phyloP scores from a whole-genome alignment of 2,329 filamentous ascomycete genomes.

The Paecilomyces niveus region DNA sequence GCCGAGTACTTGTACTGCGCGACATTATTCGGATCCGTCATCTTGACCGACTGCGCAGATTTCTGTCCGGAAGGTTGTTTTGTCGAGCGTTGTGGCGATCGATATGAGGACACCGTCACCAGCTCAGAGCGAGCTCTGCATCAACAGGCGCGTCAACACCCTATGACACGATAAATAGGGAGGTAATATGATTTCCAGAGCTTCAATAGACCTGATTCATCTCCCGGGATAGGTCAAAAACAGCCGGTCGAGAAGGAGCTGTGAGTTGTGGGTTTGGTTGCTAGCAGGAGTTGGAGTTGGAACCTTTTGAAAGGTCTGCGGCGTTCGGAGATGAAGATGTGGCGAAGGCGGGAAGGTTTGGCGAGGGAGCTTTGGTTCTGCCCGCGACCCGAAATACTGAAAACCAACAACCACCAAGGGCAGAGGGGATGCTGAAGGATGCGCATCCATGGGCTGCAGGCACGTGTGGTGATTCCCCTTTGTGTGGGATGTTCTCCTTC shows the following conservation, averaged over 20 bases:
- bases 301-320: neutral
- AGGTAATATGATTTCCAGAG: slow-evolving; percentile 9
- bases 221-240: slow-evolving; percentile 21
- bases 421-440: slow-evolving; percentile 3
- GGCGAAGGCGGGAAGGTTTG: slow-evolving; percentile 7
- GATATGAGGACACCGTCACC: slow-evolving; percentile 14
- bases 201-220: slow-evolving; percentile 32
- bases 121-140: slow-evolving; percentile 24
- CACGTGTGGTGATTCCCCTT: neutral
- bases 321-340: slow-evolving; percentile 3
- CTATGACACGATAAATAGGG: slow-evolving; percentile 19
- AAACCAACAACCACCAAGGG: neutral
- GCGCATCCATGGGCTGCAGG: slow-evolving; percentile 5
- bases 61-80: neutral
- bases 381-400: neutral
- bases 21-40: slow-evolving; percentile 70
- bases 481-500: neutral
- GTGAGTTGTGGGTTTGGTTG: slow-evolving; percentile 15
- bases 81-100: slow-evolving; percentile 15
- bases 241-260: slow-evolving; percentile 18
- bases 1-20: slow-evolving; percentile 98
- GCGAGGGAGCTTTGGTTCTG: slow-evolving; percentile 1
- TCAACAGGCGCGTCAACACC: slow-evolving; percentile 26
- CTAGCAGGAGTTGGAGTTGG: slow-evolving; percentile 10
- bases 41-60: slow-evolving; percentile 32